Conservation (phyloP, 805 yeast genomes). For the Kodamaea lidongshanica region DNA sequence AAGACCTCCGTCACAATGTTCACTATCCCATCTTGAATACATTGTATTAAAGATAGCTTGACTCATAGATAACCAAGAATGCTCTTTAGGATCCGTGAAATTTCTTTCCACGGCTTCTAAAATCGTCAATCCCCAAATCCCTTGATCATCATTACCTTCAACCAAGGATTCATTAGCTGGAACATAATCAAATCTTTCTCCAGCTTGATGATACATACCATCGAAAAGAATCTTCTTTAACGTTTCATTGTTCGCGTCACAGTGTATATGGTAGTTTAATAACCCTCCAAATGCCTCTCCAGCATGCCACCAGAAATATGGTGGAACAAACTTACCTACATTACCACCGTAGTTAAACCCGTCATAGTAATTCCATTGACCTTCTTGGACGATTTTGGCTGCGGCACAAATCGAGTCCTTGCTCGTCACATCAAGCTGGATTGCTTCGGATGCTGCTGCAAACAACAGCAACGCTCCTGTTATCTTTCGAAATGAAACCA, state of each 20-base stretch:
- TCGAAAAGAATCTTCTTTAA: slow-evolving; percentile 25
- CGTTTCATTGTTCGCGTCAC: slow-evolving; percentile 29
- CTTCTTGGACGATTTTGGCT: slow-evolving; percentile 28
- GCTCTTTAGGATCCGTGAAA: slow-evolving; percentile 47
- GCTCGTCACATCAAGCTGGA: slow-evolving; percentile 32
- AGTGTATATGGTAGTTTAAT: slow-evolving; percentile 34
- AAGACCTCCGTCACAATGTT: slow-evolving; percentile 77
- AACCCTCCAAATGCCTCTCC: slow-evolving; percentile 48
- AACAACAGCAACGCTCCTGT: slow-evolving; percentile 5
- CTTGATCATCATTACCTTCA: slow-evolving; percentile 49
- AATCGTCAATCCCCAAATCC: slow-evolving; percentile 45
- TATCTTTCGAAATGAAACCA: slow-evolving; percentile 5
- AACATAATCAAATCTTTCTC: slow-evolving; percentile 35
- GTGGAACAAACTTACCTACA: slow-evolving; percentile 40
- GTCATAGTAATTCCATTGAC: slow-evolving; percentile 41
- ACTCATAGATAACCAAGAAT: slow-evolving; percentile 77
- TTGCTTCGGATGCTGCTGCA: slow-evolving; percentile 1
- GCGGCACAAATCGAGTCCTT: slow-evolving; percentile 38
- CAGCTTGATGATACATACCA: slow-evolving; percentile 41
- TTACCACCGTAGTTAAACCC: slow-evolving; percentile 39
- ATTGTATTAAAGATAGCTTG: slow-evolving; percentile 90
- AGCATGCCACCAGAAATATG: slow-evolving; percentile 51
- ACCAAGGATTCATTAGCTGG: slow-evolving; percentile 43
- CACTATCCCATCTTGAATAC: slow-evolving; percentile 80
- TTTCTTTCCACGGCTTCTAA: slow-evolving; percentile 44